Conservation (phyloP, 805 yeast species). For the Myxozyma monticola region DNA sequence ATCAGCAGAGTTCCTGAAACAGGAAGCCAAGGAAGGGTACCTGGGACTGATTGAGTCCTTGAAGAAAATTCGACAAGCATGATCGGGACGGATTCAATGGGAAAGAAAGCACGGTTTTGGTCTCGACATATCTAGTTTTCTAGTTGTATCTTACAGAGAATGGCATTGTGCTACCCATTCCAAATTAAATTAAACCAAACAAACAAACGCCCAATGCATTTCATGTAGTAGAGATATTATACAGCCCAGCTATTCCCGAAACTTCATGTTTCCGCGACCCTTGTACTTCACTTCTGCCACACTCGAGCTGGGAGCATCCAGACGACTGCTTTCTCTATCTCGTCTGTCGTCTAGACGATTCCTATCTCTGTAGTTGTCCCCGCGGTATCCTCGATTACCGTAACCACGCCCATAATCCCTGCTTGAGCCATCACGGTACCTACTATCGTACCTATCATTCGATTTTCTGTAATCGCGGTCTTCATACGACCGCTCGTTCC, state of each 20-base stretch:
- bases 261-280: constrained; percentile 23
- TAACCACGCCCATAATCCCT: neutral
- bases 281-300: constrained; percentile 13
- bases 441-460: neutral
- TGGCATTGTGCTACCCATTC: neutral
- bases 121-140: neutral
- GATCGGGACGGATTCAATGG: no score
- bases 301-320: neutral
- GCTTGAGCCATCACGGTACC: neutral
- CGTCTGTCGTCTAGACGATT: neutral
- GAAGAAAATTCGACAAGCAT: constrained; percentile 24
- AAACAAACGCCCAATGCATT: no score
- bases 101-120: neutral
- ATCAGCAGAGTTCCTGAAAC: constrained; percentile 27
- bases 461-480: no score
- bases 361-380: neutral
- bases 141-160: neutral
- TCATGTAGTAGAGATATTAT: no score
- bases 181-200: no score
- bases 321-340: neutral
- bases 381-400: neutral
- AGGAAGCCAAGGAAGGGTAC: constrained; percentile 28
- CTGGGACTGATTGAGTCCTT: constrained; percentile 24
- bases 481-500: no score
- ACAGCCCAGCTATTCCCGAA: no score